Percentiles rank a stretch among this genome's conserved stretches.
Conservation (phyloP, 2,329 filamentous ascomycete genomes). For the Amauroascus niger region DNA sequence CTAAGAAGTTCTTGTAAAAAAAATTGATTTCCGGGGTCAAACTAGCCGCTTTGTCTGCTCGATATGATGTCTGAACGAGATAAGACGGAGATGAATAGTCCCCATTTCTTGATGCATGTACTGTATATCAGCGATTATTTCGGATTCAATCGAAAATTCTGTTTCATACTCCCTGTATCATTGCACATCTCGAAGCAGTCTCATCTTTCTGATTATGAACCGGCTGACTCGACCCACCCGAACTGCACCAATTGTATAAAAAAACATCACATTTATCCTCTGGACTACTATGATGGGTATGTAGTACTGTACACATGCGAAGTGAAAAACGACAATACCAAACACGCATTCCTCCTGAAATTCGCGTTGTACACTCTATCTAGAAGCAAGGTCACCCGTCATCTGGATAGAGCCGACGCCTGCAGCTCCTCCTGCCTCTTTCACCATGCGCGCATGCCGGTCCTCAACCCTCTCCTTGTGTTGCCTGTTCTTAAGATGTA, state of each 20-base stretch:
- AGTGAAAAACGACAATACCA: not conserved
- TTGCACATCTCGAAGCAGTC: no score
- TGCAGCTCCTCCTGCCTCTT: constrained; percentile 1
- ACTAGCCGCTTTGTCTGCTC: no score
- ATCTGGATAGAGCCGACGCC: not conserved
- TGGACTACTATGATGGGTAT: not conserved
- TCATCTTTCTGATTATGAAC: no score
- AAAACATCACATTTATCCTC: not conserved
- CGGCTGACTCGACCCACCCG: no score
- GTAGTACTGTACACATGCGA: not conserved
- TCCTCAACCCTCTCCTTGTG: constrained; percentile 64
- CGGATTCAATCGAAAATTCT: no score
- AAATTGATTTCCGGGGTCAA: no score
- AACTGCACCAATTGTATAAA: no score
- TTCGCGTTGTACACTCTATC: not conserved
- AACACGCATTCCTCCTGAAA: not conserved
- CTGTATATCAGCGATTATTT: no score
- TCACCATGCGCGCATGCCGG: constrained; percentile 29
- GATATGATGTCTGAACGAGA: not conserved
- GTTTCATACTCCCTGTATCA: no score
- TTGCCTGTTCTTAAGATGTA: constrained; percentile 75
- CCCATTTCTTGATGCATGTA: no score
- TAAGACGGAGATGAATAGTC: not conserved
- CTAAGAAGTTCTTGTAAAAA: constrained; percentile 80
- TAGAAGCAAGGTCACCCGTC: not conserved